These are phyloP conservation scores for Chaetomium strumarium DNA, from an alignment of 2,329 filamentous ascomycete species.

Conservation along the genomic window DNA sequence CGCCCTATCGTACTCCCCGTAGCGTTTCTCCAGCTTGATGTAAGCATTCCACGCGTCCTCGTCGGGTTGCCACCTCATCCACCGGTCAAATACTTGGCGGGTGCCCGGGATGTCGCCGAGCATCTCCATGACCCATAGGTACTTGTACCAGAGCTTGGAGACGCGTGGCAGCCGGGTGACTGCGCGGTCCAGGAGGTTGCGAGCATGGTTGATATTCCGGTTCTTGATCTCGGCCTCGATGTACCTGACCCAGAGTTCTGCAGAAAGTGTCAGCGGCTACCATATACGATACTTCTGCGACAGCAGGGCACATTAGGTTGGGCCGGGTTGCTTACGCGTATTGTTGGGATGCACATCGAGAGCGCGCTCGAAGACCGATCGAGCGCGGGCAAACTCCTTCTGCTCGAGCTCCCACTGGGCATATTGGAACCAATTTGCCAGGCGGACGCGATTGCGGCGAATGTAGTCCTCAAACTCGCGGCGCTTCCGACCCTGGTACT, in stretches of 20 bases:
- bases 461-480: constrained; percentile 99
- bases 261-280: constrained; percentile 7
- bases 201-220: constrained; percentile 91
- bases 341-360: constrained; percentile 87
- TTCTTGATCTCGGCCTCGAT: constrained; percentile 95
- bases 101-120: constrained; percentile 89
- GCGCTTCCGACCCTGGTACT: constrained; percentile 91
- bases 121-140: constrained; percentile 98
- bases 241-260: constrained; percentile 77
- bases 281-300: neutral
- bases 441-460: constrained; percentile 84
- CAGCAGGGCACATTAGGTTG: constrained; percentile 45
- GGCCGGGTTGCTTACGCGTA: constrained; percentile 40
- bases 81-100: constrained; percentile 89
- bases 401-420: constrained; percentile 96
- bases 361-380: constrained; percentile 90
- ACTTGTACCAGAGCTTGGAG: constrained; percentile 99
- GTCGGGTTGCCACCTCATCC: constrained; percentile 98
- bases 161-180: constrained; percentile 85
- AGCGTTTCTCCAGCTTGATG: constrained; percentile 94
- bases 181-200: constrained; percentile 91
- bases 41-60: constrained; percentile 94
- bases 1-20: constrained; percentile 86
- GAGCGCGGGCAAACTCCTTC: constrained; percentile 88
- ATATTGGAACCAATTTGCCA: constrained; percentile 99